phyloP scores from a whole-genome alignment of 257 asterid species.

The Gardenia jasminoides region DNA sequence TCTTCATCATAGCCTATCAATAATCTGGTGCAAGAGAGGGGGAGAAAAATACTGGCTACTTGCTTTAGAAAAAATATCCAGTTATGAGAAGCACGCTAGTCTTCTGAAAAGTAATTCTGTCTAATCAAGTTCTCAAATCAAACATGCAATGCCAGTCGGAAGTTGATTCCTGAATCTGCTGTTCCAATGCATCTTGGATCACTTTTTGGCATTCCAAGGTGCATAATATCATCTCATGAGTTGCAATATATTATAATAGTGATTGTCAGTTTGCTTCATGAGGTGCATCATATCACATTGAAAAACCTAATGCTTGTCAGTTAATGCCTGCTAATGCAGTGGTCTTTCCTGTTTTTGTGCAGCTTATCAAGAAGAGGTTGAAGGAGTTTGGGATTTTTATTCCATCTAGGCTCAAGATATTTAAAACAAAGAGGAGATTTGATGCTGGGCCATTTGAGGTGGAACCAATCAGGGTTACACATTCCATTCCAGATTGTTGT shows the following conservation, averaged over 20 bases:
- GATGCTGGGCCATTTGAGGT: slow-evolving; percentile 96
- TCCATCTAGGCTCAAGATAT: slow-evolving; percentile 88
- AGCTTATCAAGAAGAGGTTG: slow-evolving; percentile 92
- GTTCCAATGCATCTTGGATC: not conserved
- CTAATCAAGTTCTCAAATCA: not conserved
- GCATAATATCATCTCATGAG: not conserved
- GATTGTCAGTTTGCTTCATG: no score
- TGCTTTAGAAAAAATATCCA: not conserved
- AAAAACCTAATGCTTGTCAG: not conserved
- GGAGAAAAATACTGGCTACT: not conserved
- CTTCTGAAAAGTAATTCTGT: not conserved
- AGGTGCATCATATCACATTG: no score
- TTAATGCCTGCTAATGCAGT: not conserved
- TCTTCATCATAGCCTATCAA: not conserved
- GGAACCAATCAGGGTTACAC: slow-evolving; percentile 91
- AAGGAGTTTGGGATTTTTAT: slow-evolving; percentile 94
- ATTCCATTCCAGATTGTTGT: slow-evolving; percentile 98
- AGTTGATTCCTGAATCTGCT: not conserved
- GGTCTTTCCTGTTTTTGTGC: slow-evolving; percentile 21
- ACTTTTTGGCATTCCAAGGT: not conserved
- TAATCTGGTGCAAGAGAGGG: not conserved
- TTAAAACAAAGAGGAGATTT: slow-evolving; percentile 73
- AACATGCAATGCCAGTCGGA: no score
- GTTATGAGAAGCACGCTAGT: not conserved
- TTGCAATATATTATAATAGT: no score